phyloP scores from a whole-genome alignment of 2,329 filamentous ascomycete genomes.

The Annulohypoxylon truncatum region DNA sequence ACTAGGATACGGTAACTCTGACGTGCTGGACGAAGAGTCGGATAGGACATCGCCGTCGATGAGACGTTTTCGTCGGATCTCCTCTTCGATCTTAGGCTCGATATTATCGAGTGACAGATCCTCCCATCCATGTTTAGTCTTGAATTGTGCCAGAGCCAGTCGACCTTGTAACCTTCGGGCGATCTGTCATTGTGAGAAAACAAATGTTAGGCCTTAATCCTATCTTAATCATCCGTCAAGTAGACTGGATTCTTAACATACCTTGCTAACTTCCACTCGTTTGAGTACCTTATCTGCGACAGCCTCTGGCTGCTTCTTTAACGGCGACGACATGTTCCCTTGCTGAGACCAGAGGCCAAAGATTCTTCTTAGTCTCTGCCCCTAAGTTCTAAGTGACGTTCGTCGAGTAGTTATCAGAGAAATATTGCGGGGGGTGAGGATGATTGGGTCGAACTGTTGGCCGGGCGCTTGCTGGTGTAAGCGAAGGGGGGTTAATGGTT shows the following conservation, averaged over 20 bases:
- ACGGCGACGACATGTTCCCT: conserved; percentile 68
- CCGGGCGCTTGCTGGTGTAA: conserved; percentile 48
- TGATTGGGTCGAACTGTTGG: conserved; percentile 49
- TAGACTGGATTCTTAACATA: conserved; percentile 54
- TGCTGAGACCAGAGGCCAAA: conserved; percentile 43
- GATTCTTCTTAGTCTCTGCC: conserved; percentile 19
- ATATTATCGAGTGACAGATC: conserved; percentile 87
- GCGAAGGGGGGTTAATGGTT: conserved; percentile 41
- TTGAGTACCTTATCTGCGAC: conserved; percentile 77
- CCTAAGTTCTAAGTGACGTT: conserved; percentile 29
- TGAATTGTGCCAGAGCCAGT: conserved; percentile 94
- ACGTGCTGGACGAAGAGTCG: conserved; percentile 87
- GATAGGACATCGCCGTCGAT: conserved; percentile 80
- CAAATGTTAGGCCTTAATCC: conserved; percentile 35
- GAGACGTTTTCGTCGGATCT: conserved; percentile 78
- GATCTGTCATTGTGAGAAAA: conserved; percentile 70
- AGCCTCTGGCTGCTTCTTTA: conserved; percentile 72
- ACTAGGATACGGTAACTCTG: conserved; percentile 77
- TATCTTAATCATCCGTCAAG: conserved; percentile 13
- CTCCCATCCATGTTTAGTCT: conserved; percentile 95
- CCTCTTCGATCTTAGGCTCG: conserved; percentile 84
- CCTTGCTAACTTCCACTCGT: conserved; percentile 80
- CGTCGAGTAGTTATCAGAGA: conserved; percentile 40
- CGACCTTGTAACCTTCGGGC: conserved; percentile 92
- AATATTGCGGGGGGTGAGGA: conserved; percentile 43